Evolutionary conservation across 2,329 filamentous ascomycete species (phyloP).

Genomic region (Periconia sp.): DNA sequence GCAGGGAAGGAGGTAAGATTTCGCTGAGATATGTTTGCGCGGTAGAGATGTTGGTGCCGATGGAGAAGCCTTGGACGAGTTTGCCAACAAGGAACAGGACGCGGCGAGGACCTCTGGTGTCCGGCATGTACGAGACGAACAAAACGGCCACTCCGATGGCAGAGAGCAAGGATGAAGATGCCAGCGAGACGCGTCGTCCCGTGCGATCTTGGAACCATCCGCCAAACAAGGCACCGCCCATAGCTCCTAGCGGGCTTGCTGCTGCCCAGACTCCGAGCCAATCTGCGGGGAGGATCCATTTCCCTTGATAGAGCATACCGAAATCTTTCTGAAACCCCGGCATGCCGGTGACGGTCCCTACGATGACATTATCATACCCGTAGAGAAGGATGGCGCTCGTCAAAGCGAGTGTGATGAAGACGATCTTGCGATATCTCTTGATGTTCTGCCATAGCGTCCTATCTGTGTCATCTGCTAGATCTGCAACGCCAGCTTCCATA

Average conservation of each 20-base stretch:
- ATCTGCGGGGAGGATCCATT: conserved; percentile 31
- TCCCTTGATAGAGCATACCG: conserved; percentile 19
- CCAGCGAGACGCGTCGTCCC: conserved; percentile 26
- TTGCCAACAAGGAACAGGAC: conserved; percentile 49
- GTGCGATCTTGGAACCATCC: conserved; percentile 30
- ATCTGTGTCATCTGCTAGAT: conserved; percentile 15
- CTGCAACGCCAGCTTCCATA: neutral
- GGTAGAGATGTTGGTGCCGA: conserved; percentile 47
- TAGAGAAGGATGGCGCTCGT: conserved; percentile 33
- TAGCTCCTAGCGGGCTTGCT: conserved; percentile 27
- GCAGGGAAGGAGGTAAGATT: conserved; percentile 49
- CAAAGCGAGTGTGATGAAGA: conserved; percentile 23
- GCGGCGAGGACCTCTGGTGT: conserved; percentile 23
- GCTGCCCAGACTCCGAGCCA: conserved; percentile 36
- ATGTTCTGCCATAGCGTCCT: conserved; percentile 31
- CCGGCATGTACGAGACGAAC: conserved; percentile 31
- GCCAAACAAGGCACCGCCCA: conserved; percentile 27
- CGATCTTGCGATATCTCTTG: conserved; percentile 34
- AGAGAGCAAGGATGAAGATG: conserved; percentile 25
- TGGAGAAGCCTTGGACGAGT: conserved; percentile 49
- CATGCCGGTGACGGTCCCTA: conserved; percentile 33
- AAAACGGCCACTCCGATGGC: conserved; percentile 31
- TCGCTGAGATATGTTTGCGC: conserved; percentile 55
- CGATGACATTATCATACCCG: conserved; percentile 34
- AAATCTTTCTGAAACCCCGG: conserved; percentile 31